phyloP scores from a whole-genome alignment of 495 filamentous ascomycete species.

The Penicillium bialowiezense region DNA sequence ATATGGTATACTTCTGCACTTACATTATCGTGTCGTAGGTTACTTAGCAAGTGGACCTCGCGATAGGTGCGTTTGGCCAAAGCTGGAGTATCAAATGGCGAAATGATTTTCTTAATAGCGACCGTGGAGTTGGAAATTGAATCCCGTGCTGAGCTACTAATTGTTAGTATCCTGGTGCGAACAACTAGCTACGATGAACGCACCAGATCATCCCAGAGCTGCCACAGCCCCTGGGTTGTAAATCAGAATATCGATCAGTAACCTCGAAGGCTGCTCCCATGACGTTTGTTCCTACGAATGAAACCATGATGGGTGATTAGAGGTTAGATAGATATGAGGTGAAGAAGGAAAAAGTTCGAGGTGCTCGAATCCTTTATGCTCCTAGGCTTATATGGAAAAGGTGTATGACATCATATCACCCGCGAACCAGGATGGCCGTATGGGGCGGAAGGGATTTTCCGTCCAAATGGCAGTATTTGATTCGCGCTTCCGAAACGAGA shows the following conservation, averaged over 20 bases:
- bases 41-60: constrained; percentile 85
- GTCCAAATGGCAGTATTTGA: too few species aligned
- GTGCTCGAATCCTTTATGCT: too few species aligned
- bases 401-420: too few species aligned
- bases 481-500: too few species aligned
- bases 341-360: too few species aligned
- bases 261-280: constrained; percentile 1
- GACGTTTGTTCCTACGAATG: neutral
- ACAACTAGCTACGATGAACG: neutral
- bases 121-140: constrained; percentile 58
- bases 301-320: neutral
- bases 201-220: constrained; percentile 2
- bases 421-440: too few species aligned
- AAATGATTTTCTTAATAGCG: constrained; percentile 96
- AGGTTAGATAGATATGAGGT: too few species aligned
- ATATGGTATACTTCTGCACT: too few species aligned
- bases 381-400: too few species aligned
- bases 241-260: neutral
- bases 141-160: constrained; percentile 5
- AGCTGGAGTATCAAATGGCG: constrained; percentile 87
- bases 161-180: neutral
- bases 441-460: too few species aligned
- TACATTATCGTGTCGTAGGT: constrained; percentile 88
- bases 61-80: constrained; percentile 88
- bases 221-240: neutral